Evolutionary conservation across 2,329 filamentous ascomycete species (phyloP).

Genomic region (Fusarium sp.): DNA sequence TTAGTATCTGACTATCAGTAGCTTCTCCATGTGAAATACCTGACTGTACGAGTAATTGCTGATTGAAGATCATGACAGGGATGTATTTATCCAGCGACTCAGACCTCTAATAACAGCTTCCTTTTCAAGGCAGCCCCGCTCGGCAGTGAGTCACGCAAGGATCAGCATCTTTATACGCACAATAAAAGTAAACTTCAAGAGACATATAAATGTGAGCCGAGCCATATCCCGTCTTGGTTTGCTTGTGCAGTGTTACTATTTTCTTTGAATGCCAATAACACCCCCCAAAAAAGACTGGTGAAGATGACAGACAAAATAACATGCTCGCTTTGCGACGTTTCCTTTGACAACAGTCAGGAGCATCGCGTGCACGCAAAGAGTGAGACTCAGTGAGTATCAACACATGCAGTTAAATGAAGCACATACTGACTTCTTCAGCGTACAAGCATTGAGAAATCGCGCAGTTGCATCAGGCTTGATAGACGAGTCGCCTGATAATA

Average conservation of each 20-base stretch:
- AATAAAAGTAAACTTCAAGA: background rate
- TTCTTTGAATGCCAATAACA: too few relatives aligned
- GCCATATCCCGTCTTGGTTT: too few relatives aligned
- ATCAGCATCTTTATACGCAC: slow-evolving; percentile 1
- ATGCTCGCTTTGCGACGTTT: slow-evolving; percentile 16
- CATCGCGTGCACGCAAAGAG: slow-evolving; percentile 27
- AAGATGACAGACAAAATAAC: background rate
- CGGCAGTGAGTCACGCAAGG: slow-evolving; percentile 17
- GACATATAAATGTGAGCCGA: background rate
- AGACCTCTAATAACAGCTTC: background rate
- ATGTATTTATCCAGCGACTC: background rate
- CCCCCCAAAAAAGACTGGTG: too few relatives aligned
- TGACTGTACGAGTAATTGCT: slow-evolving; percentile 3
- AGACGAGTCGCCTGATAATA: background rate
- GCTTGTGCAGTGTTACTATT: too few relatives aligned
- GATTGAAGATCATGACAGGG: background rate
- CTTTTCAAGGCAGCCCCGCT: slow-evolving; percentile 5
- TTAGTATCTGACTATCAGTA: slow-evolving; percentile 14
- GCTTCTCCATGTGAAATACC: background rate
- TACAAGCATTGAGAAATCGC: slow-evolving; percentile 1
- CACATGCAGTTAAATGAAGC: rapidly evolving
- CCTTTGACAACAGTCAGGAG: slow-evolving; percentile 16
- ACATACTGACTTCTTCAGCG: background rate
- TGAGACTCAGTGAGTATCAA: slow-evolving; percentile 8
- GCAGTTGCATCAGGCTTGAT: slow-evolving; percentile 11